Conservation (phyloP, 176 grass and related monocot genomes). For the Aegilops longissima region DNA sequence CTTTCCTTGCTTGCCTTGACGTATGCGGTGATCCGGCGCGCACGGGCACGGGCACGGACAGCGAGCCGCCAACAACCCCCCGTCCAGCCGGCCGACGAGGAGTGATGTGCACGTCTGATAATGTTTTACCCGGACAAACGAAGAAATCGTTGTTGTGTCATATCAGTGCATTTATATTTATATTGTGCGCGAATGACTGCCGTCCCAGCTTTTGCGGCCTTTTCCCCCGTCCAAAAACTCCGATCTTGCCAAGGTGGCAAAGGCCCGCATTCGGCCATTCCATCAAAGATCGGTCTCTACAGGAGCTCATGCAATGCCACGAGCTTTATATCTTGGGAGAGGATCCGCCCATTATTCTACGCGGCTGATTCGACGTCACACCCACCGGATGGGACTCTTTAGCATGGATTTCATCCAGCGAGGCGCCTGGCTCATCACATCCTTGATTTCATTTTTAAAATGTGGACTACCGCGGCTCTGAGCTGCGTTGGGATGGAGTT, state of each 20-base stretch:
- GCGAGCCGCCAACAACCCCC: slow-evolving; percentile 29
- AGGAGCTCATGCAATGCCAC: not conserved
- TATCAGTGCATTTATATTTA: not conserved
- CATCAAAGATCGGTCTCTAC: not conserved
- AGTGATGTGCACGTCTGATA: not conserved
- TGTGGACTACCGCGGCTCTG: not conserved
- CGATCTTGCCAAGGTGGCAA: too few relatives aligned
- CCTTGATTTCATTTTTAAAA: not conserved
- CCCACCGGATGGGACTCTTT: not conserved
- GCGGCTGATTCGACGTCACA: not conserved
- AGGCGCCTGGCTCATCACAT: not conserved
- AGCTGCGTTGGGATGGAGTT: not conserved
- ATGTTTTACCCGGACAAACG: not conserved
- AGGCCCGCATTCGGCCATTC: too few relatives aligned
- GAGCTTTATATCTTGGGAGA: not conserved
- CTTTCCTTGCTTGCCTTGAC: not conserved
- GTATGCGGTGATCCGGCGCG: not conserved
- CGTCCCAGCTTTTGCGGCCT: not conserved
- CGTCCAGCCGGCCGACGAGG: not conserved
- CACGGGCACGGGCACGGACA: not conserved
- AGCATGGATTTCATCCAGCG: not conserved
- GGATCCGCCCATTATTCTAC: not conserved
- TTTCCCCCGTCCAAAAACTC: not conserved
- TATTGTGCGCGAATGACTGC: too few relatives aligned
- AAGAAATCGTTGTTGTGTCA: not conserved